Evolutionary conservation across 2,329 filamentous ascomycete genomes (phyloP).

Genomic region (Ophiocordyceps australis): DNA sequence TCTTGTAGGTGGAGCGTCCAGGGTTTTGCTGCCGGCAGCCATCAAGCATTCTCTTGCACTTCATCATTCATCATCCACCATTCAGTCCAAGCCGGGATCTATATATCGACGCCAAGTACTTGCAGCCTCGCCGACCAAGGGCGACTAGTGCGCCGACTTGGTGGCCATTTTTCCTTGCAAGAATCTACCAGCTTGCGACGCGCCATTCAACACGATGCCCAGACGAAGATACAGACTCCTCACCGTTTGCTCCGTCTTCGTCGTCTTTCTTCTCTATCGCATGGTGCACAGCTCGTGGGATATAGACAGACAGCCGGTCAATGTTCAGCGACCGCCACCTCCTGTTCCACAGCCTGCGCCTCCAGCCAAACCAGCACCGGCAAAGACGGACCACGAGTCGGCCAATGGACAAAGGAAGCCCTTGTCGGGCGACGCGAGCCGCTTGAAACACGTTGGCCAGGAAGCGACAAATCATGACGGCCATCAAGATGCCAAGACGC

Average conservation of each 20-base stretch:
- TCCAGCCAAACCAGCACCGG: background rate
- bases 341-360: background rate
- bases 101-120: too few species aligned
- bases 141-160: too few species aligned
- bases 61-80: too few species aligned
- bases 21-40: too few species aligned
- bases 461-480: conserved; percentile 2
- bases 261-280: conserved; percentile 35
- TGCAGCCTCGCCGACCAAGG: too few species aligned
- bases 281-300: conserved; percentile 22
- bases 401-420: background rate
- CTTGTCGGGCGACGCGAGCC: conserved; percentile 1
- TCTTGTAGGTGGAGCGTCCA: too few species aligned
- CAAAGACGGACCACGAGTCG: background rate
- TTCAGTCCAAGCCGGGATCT: too few species aligned
- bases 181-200: too few species aligned
- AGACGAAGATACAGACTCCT: conserved; percentile 46
- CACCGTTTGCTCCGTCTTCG: conserved; percentile 31
- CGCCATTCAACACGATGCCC: conserved; percentile 29
- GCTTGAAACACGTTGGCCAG: conserved; percentile 1
- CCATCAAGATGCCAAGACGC: conserved; percentile 1
- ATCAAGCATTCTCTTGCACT: too few species aligned
- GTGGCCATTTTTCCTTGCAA: too few species aligned
- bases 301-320: conserved; percentile 4
- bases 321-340: conserved; percentile 1